These are phyloP conservation scores for Scedosporium minutisporum DNA, from an alignment of 2,329 filamentous ascomycete species.

Conservation along the genomic window DNA sequence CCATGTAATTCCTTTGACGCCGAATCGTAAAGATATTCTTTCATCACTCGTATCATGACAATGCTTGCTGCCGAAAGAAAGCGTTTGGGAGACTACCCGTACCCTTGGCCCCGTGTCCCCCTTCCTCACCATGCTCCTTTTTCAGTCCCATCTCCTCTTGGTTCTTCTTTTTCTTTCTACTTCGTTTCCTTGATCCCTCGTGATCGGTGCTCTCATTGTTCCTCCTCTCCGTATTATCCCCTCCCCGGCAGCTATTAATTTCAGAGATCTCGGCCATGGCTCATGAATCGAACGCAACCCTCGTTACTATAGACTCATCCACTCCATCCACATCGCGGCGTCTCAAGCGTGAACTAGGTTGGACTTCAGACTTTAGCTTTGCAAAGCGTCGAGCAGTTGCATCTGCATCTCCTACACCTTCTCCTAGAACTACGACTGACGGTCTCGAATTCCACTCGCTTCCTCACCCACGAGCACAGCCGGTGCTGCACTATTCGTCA, in stretches of 20 bases:
- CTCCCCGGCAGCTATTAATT: no score
- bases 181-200: background rate
- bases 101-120: no score
- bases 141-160: background rate
- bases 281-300: background rate
- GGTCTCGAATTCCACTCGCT: no score
- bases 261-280: background rate
- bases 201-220: background rate
- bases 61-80: no score
- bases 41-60: no score
- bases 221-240: no score
- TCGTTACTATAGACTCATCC: background rate
- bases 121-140: background rate
- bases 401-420: background rate
- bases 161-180: background rate
- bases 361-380: constrained; percentile 3
- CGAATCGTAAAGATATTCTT: no score
- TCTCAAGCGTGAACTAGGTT: background rate
- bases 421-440: constrained; percentile 10
- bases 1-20: no score
- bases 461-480: no score
- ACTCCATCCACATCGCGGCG: background rate
- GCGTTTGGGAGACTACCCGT: no score
- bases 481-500: no score
- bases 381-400: background rate